Conservation (phyloP, 2,329 filamentous ascomycete species). For the Bipolaris gigantea region DNA sequence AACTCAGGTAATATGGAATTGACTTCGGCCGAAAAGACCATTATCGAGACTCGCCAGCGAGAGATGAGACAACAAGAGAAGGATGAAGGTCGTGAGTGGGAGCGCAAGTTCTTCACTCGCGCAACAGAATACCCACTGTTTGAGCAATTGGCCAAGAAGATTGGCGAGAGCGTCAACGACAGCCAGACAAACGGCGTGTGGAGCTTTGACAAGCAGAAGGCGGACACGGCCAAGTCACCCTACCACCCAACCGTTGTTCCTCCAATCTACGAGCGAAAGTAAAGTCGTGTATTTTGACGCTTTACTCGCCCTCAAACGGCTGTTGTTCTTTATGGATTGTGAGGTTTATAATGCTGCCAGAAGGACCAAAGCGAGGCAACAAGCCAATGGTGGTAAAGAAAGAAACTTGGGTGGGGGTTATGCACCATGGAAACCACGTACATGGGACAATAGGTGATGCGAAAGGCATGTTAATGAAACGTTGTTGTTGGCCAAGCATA, state of each 20-base stretch:
- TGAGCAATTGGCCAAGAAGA: conserved; percentile 51
- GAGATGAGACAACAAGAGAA: conserved; percentile 74
- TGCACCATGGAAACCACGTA: neutral
- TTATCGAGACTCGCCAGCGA: conserved; percentile 88
- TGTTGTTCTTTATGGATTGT: neutral
- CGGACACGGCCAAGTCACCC: conserved; percentile 31
- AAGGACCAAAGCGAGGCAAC: neutral
- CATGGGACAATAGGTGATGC: neutral
- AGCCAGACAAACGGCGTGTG: conserved; percentile 72
- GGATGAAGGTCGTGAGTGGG: conserved; percentile 75
- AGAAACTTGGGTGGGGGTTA: neutral
- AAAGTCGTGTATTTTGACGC: neutral
- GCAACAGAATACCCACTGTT: conserved; percentile 47
- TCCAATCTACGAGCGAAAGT: conserved; percentile 30
- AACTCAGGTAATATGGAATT: conserved; percentile 80
- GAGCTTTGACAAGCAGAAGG: conserved; percentile 64
- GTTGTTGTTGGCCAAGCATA: neutral
- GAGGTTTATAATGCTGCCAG: neutral
- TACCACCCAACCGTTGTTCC: conserved; percentile 34
- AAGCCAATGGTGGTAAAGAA: neutral
- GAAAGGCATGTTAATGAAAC: neutral
- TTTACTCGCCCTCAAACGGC: neutral
- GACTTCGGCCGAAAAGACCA: conserved; percentile 76
- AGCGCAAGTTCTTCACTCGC: conserved; percentile 75
- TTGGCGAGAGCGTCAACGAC: conserved; percentile 57